Evolutionary conservation across 2,329 filamentous ascomycete genomes (phyloP).

Genomic region (Cucurbitaria berberidis): DNA sequence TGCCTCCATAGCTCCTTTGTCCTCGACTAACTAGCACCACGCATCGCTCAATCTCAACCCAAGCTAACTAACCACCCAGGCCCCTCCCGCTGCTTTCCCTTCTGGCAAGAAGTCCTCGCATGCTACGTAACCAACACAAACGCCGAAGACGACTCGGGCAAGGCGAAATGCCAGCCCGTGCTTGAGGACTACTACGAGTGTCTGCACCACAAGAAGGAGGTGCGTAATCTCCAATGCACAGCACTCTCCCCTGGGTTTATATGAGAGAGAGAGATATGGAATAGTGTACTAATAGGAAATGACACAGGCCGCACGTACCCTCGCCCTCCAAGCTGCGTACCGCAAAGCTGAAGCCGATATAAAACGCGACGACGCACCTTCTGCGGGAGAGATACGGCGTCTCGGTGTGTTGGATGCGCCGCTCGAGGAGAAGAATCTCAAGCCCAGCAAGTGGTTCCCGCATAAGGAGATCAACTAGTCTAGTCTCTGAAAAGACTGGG

Average conservation of each 20-base stretch:
- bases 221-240: conserved; percentile 55
- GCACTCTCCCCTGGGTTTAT: background rate
- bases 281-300: too few relatives aligned
- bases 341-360: conserved; percentile 76
- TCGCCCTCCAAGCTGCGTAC: conserved; percentile 82
- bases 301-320: conserved; percentile 78
- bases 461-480: conserved; percentile 48
- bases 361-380: conserved; percentile 80
- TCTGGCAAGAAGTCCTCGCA: conserved; percentile 98
- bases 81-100: conserved; percentile 89
- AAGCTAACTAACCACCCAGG: conserved; percentile 52
- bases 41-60: background rate
- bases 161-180: conserved; percentile 82
- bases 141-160: conserved; percentile 77
- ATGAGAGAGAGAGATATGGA: too few relatives aligned
- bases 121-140: conserved; percentile 96
- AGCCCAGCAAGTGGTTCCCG: conserved; percentile 52
- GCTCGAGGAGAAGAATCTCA: conserved; percentile 72
- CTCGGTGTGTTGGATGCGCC: conserved; percentile 78
- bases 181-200: conserved; percentile 99
- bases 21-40: background rate
- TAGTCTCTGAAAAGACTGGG: background rate
- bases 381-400: conserved; percentile 84
- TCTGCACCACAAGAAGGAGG: conserved; percentile 98
- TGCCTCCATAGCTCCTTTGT: background rate